Evolutionary conservation across 805 yeast genomes (phyloP).

Genomic region (Ogataea dorogensis): DNA sequence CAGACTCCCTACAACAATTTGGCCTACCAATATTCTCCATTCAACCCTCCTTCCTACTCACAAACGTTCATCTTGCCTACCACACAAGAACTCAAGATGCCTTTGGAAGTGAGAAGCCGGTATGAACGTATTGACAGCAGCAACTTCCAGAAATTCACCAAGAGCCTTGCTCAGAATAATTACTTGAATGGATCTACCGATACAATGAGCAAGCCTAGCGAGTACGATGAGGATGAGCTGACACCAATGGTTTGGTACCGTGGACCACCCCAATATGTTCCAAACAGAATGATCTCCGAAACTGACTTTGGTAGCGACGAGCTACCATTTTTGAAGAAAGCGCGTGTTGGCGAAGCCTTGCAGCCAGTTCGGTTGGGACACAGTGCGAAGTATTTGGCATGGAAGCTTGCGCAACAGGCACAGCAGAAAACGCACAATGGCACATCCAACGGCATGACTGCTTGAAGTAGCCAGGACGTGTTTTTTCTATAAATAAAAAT

Average conservation of each 20-base stretch:
- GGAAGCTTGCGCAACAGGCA: conserved; percentile 36
- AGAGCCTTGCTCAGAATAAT: conserved; percentile 21
- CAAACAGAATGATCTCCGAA: conserved; percentile 37
- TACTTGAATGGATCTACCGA: conserved; percentile 19
- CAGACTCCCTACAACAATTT: conserved; percentile 33
- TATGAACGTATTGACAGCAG: conserved; percentile 32
- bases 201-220: conserved; percentile 22
- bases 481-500: conserved; percentile 9
- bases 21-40: conserved; percentile 32
- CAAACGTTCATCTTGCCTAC: conserved; percentile 38
- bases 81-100: conserved; percentile 34
- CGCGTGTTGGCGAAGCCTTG: conserved; percentile 23
- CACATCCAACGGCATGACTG: conserved; percentile 4
- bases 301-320: conserved; percentile 12
- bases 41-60: conserved; percentile 30
- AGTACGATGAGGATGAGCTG: conserved; percentile 15
- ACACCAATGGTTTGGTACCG: conserved; percentile 61
- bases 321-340: conserved; percentile 23
- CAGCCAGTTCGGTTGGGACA: conserved; percentile 56
- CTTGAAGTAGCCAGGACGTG: conserved; percentile 4
- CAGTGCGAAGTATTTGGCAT: conserved; percentile 69
- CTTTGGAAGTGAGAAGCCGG: conserved; percentile 34
- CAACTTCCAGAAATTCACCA: conserved; percentile 31
- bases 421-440: background rate
- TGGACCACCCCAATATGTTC: conserved; percentile 57